Evolutionary conservation across 2,329 filamentous ascomycete genomes (phyloP).

Genomic region (Fusarium coffeatum): DNA sequence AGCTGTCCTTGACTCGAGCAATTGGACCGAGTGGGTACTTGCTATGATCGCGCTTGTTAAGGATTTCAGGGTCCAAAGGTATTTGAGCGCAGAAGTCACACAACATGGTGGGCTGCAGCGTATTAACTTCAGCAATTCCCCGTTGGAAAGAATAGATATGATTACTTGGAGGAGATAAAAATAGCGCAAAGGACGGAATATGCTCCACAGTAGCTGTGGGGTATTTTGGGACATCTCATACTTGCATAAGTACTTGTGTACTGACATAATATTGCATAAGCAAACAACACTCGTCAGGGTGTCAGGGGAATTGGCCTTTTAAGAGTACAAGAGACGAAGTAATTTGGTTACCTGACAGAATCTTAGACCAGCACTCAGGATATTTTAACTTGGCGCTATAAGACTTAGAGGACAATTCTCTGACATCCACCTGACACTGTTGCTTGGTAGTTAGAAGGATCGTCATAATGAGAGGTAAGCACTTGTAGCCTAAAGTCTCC

Average conservation of each 20-base stretch:
- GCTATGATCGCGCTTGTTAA: rapidly evolving
- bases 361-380: background rate
- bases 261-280: background rate
- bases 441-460: background rate
- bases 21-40: background rate
- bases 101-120: background rate
- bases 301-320: background rate
- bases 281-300: background rate
- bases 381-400: background rate
- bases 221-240: background rate
- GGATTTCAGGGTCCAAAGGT: background rate
- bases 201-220: background rate
- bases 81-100: background rate
- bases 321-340: background rate
- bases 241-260: background rate
- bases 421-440: background rate
- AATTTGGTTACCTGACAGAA: rapidly evolving
- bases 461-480: background rate
- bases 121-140: background rate
- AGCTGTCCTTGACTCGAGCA: background rate
- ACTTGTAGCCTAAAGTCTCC: background rate
- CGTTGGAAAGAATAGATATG: background rate
- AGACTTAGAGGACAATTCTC: background rate
- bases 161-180: background rate
- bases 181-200: background rate